phyloP scores from a whole-genome alignment of 768 basidiomycete species.

The Bullera alba region DNA sequence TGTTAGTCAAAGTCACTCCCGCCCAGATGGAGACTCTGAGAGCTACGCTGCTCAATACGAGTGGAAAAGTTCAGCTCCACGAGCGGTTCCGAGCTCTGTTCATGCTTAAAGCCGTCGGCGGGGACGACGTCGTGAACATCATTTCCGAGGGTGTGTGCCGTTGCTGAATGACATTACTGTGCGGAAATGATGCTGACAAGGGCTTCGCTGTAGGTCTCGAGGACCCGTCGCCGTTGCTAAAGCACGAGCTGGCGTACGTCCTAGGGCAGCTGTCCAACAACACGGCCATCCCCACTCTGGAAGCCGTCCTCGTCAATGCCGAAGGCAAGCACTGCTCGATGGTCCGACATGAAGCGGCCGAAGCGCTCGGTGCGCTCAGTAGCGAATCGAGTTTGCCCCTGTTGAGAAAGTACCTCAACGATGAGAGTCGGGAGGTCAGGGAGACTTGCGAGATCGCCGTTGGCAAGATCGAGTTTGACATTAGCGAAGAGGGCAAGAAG shows the following conservation, averaged over 20 bases:
- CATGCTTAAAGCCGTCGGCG: conserved; percentile 72
- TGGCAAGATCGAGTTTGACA: conserved; percentile 87
- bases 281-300: conserved; percentile 70
- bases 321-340: conserved; percentile 61
- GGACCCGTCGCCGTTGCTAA: conserved; percentile 81
- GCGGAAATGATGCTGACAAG: neutral
- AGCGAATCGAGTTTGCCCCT: conserved; percentile 59
- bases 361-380: conserved; percentile 94
- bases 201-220: conserved; percentile 57
- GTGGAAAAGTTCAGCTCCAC: conserved; percentile 68
- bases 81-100: conserved; percentile 86
- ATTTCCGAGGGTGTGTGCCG: conserved; percentile 66
- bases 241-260: conserved; percentile 96
- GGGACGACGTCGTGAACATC: conserved; percentile 67
- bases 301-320: conserved; percentile 69
- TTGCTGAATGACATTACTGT: neutral
- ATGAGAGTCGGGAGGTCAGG: conserved; percentile 67
- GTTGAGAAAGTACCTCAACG: conserved; percentile 63
- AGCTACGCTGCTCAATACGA: conserved; percentile 67
- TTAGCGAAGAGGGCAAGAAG: conserved; percentile 44
- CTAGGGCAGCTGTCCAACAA: conserved; percentile 79
- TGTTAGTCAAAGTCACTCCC: conserved; percentile 43
- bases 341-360: conserved; percentile 99
- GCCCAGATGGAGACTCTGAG: conserved; percentile 64
- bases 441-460: conserved; percentile 98